Base-by-base conservation (phyloP, 1,284 basidiomycete genomes). In the Afroboletus lepidellus region DNA sequence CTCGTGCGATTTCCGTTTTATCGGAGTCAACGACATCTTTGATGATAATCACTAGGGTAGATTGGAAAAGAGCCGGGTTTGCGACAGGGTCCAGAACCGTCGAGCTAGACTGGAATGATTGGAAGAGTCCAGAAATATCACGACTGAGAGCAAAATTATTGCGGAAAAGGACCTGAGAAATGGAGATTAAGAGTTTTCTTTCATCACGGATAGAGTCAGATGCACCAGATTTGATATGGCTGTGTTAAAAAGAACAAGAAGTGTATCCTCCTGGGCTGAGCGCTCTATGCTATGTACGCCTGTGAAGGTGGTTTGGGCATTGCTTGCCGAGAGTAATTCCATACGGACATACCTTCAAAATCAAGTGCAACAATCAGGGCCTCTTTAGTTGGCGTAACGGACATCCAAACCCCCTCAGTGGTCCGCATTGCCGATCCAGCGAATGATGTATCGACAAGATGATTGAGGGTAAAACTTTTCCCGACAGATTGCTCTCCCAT, bases 401-500 rank as follows among this genome's bases (percentile, higher is more conserved):
- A 82, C 75, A 85, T 78, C 82, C 82, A 84, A n/a, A 83, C 79
- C 9, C 82, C 82, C 67, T 84, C 83, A 55, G 56, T 84, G 0
- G 81, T 84, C 21, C 82, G 69, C 80, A 84, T 84, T 0, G 83
- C 83, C 13, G 78, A 81, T 8, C 83, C 83, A 44, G 82, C 81
- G 53, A 85, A 85, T 0, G 82, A 83, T 0, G 83, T 81, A 56
- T 84, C 82, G 0, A 74, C 75, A 21, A 85, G 69, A 57, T 85
- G 83, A 52, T 85, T 84, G 4, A 84, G 64, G 1, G 78, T 65
- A 50, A 78, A 84, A 50, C 77, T 80, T 57, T 84, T 84, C 1
- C 81, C 83, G 0, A 84, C 81, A 0, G 80, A 83, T 64, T 84
- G 83, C 58, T 84, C 81, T 71, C 80, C 83, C 83, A 84, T 84